phyloP scores from a whole-genome alignment of 2,329 filamentous ascomycete genomes.

The Pseudogymnoascus verrucosus region DNA sequence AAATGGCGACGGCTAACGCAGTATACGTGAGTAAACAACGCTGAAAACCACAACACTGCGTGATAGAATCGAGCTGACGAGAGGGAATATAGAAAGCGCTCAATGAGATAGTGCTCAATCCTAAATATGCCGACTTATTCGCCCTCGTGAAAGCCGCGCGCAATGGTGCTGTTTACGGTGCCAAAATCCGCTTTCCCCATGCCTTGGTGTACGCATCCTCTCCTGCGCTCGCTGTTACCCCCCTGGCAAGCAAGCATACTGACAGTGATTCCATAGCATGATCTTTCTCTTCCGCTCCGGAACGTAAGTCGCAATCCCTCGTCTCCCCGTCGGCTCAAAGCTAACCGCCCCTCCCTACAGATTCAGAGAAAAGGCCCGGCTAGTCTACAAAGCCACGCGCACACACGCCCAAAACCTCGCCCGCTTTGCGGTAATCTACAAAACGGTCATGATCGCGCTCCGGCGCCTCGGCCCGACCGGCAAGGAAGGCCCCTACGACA shows the following conservation, averaged over 20 bases:
- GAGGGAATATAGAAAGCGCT: slow-evolving; percentile 33
- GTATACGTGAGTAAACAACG: slow-evolving; percentile 8
- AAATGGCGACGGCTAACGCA: slow-evolving; percentile 1
- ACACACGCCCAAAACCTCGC: slow-evolving; percentile 90
- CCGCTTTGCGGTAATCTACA: slow-evolving; percentile 87
- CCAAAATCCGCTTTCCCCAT: slow-evolving; percentile 97
- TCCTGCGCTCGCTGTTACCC: background rate
- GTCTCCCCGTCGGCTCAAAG: background rate
- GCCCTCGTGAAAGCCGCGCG: slow-evolving; percentile 85
- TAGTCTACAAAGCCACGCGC: slow-evolving; percentile 78
- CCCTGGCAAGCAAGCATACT: slow-evolving; percentile 1
- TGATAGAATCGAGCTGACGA: slow-evolving; percentile 11
- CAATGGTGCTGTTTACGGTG: slow-evolving; percentile 94
- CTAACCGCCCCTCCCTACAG: slow-evolving; percentile 26
- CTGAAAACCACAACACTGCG: background rate
- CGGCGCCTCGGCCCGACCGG: slow-evolving; percentile 52
- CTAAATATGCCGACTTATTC: slow-evolving; percentile 75
- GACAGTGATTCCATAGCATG: slow-evolving; percentile 52
- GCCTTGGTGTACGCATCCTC: slow-evolving; percentile 63
- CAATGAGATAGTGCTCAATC: slow-evolving; percentile 73
- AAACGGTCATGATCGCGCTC: slow-evolving; percentile 68
- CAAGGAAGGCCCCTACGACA: slow-evolving; percentile 67
- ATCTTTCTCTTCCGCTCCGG: slow-evolving; percentile 92
- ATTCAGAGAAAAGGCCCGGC: slow-evolving; percentile 65
- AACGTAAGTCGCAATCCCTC: slow-evolving; percentile 50